Base-by-base conservation (phyloP, 1,284 basidiomycete species). In the Heliocybe sulcata region DNA sequence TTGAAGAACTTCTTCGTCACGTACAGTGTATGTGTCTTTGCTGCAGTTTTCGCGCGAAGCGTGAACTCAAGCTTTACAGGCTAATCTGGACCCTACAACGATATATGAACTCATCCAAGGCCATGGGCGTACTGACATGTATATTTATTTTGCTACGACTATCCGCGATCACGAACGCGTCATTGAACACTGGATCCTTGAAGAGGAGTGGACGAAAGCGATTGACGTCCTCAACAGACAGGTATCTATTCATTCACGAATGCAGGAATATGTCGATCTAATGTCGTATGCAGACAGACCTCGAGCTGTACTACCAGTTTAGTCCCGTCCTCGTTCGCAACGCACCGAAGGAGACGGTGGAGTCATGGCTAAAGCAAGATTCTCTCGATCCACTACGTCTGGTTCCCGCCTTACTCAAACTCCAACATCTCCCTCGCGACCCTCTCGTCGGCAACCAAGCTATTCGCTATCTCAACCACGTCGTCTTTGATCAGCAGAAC, bases 251-350 rank as follows among this genome's bases (percentile, higher is more conserved):
- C 16, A 11, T n/a, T 38, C 19, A 25, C 23, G 42, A 16, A 35
- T 42, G 16, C 19, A 20, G 3, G 22, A 23, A 19, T 23, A 9
- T n/a, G 58, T 23, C 52, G 45, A 47, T n/a, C 10, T 25, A 51
- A 54, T 50, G 2, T 26, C 52, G 59, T 48, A 50, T 35, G 0
- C 68, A 94, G 85, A 75, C 82, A 31, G 77, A 87, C 56, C 71
- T 92, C n/a, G 92, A 94, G 53, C 75, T 97, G 10, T 98, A 98
- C 70, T 99, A 99, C 71, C 87, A 87, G 45, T 97, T 94, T 68
- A 91, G 92, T 0, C 80, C 93, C 3, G 85, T 92, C 1, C 82
- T 99, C 20, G 87, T 98, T 75, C 83, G 88, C 6, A 83, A 95
- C 64, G 83, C 83, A 2, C 90, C 97, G 0, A 90, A 89, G 62